Evolutionary conservation across 1,284 basidiomycete species (phyloP).

Genomic region (Trametes hirsuta): DNA sequence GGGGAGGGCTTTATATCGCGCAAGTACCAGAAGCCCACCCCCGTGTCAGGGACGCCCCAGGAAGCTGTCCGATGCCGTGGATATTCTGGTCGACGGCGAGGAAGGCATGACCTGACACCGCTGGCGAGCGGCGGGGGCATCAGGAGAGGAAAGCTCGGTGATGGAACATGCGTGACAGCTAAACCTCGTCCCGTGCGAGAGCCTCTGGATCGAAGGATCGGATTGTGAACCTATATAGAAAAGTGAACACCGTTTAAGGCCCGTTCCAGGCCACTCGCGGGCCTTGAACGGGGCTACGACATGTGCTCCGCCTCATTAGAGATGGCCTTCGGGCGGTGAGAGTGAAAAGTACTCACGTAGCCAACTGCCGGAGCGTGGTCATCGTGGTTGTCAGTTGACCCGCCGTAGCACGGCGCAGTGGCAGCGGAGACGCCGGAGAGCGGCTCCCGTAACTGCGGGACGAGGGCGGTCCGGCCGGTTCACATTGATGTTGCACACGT

Average conservation of each 20-base stretch:
- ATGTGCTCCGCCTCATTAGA: slow-evolving; percentile 2
- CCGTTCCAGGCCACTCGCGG: neutral
- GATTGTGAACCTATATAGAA: neutral
- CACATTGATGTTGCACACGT: no score
- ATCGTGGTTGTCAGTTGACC: slow-evolving; percentile 12
- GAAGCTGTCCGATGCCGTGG: neutral
- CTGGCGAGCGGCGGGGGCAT: neutral
- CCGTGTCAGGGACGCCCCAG: neutral
- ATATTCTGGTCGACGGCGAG: neutral
- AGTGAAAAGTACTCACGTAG: neutral
- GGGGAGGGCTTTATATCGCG: neutral
- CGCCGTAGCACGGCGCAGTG: neutral
- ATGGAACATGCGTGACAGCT: neutral
- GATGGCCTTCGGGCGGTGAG: neutral
- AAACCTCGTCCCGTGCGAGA: slow-evolving; percentile 2
- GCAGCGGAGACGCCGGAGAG: no score
- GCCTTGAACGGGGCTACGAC: slow-evolving; percentile 2
- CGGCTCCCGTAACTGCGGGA: no score
- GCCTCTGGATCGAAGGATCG: neutral
- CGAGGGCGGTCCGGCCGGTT: no score
- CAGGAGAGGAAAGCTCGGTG: neutral
- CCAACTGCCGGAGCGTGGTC: neutral
- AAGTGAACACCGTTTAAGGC: neutral
- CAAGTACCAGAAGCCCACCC: neutral
- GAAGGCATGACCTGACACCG: neutral